Base-by-base conservation (phyloP, 2,329 filamentous ascomycete genomes). In the Cryoendolithus antarcticus region DNA sequence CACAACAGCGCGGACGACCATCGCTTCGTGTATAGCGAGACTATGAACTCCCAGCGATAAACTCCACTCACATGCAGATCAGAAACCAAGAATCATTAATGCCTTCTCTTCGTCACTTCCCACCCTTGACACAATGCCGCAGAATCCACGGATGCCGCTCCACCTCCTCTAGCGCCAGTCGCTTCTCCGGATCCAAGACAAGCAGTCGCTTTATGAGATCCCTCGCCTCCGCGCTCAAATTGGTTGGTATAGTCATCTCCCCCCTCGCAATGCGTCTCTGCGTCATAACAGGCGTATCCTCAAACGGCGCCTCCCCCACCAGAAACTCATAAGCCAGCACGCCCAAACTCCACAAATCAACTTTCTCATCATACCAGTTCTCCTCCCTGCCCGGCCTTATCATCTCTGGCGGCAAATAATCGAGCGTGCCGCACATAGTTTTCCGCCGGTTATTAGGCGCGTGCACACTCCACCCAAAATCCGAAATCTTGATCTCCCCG, bases 391-490 rank as follows among this genome's bases (percentile, higher is more conserved):
- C 82, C 3, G 80, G 75, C 61, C 81, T 83, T 61, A 96, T 75
- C 91, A 98, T 98, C 77, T 98, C 91, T 3, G 91, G 91, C 3
- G 91, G 91, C 10, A 98, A 75, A 62, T 98, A 98, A 64, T 98
- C 91, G 32, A 96, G 75, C 11, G 91, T 98, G 47, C 91, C 91
- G 61, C 91, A 98, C 77, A 96, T 88, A 40, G 91, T 98, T 56
- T 88, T 82, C 45, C 91, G 74, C 51, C 91, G 72, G 65, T 89
- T 93, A 63, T 93, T 95, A 21, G 91, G 91, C 4, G 91, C 91
- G 62, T 98, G 91, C 3, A 96, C 91, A 58, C 84, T 93, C 91
- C 91, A 98, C 36, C 91, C 89, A 56, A 96, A 98, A 62, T 98
- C 91, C 4, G 86, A 93, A 55, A 98, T 88, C 64, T 98, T 98